Evolutionary conservation across 129 eudicot genomes (phyloP), one percentile per base, ranked within the genome.

Genomic region (Kitagawia praeruptora): DNA sequence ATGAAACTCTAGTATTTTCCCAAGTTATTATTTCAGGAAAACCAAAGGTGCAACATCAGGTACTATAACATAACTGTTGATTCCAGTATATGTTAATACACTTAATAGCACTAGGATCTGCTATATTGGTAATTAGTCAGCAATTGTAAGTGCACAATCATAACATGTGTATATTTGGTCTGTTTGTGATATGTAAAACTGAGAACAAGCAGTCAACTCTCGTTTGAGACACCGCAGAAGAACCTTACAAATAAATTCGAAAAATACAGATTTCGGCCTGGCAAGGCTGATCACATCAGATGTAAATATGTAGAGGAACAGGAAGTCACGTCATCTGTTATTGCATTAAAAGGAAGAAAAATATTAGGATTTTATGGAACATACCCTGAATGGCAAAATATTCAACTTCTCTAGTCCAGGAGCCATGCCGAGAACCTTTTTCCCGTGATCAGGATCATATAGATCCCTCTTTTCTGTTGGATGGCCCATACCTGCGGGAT

Each of bases 401-500:
- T 91, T 91, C 80, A 93, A 78, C 89, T 89, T 88, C 78, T 93
- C 97, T 18, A 93, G 83, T 4, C 97, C 97, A 12, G 95, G 98
- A 53, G 98, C 95, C 97, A 93, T 93, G 83, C 98, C 89, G 12
- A 93, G 87, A 75, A 93, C 97, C 83, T 93, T 89, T 90, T 93
- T 93, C 72, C 98, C 98, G 46, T 93, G 97, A 85, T 93, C 96
- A 0, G 98, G 96, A 93, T 93, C 97, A 83, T 93, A 93, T 61
- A 93, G 79, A 82, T 93, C 98, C 83, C 98, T 88, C 89, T 89
- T 93, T 77, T 91, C 98, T 3, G 88, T 87, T 3, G 98, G 98
- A 66, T 93, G 98, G 25, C 98, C 91, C 98, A 93, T 93, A 23
- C 98, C 97, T 71, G 98, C 97, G 9, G 98, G 98, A 83, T 93